These are phyloP conservation scores for Catenaria anguillulae DNA, from an alignment of 371 early-diverging fungal genomes.

Conservation along the genomic window DNA sequence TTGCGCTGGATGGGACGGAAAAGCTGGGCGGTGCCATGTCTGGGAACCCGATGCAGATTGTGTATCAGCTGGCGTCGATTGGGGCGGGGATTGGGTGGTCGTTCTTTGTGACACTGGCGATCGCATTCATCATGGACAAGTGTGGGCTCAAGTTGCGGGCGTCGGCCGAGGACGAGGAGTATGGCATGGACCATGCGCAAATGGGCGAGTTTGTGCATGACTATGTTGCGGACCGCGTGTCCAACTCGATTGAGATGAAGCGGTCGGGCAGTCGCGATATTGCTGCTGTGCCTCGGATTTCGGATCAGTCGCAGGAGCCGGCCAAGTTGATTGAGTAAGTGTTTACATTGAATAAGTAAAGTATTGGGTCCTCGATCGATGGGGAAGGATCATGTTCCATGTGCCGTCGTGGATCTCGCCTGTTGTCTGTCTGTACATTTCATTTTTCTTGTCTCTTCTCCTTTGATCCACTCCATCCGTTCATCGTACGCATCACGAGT, in stretches of 20 bases:
- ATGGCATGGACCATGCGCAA: constrained; percentile 60
- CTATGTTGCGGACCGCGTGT: neutral
- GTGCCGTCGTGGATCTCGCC: too few species aligned
- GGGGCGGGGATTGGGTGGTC: constrained; percentile 62
- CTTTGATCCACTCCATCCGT: too few species aligned
- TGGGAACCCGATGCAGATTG: constrained; percentile 60
- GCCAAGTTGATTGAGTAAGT: too few species aligned
- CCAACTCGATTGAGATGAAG: neutral
- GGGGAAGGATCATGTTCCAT: too few species aligned
- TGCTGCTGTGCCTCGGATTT: too few species aligned
- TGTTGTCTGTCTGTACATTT: too few species aligned
- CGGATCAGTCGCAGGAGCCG: too few species aligned
- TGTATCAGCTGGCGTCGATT: constrained; percentile 62
- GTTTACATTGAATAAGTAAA: too few species aligned
- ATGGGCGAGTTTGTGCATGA: constrained; percentile 43
- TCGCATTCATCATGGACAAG: constrained; percentile 59
- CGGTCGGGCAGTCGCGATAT: too few species aligned
- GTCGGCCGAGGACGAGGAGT: constrained; percentile 47
- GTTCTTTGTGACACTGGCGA: constrained; percentile 52
- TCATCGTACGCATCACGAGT: too few species aligned
- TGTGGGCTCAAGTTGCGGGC: constrained; percentile 61
- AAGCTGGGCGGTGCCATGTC: constrained; percentile 67
- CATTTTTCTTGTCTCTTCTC: too few species aligned
- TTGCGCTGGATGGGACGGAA: constrained; percentile 50
- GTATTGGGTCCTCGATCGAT: too few species aligned